A percentile compares a stretch with the other conserved stretches of the same genome.
phyloP scores from a whole-genome alignment of 306 rosid genomes.

The Prinsepia uniflora region DNA sequence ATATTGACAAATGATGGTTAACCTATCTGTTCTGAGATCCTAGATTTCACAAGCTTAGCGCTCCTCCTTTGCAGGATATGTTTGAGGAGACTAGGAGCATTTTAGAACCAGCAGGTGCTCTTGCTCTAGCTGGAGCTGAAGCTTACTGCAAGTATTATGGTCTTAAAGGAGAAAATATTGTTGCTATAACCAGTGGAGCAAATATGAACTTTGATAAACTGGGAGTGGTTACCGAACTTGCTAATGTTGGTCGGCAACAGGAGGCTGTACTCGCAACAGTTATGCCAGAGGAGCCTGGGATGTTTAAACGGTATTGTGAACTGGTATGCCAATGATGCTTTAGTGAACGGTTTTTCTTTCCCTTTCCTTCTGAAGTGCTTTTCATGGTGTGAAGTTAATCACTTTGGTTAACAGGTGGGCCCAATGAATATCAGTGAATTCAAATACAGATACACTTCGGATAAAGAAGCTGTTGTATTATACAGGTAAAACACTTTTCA shows the following conservation, averaged over 20 bases:
- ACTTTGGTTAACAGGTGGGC: slow-evolving; percentile 58
- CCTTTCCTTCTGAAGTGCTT: background rate
- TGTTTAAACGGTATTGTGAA: slow-evolving; percentile 74
- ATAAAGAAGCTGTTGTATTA: slow-evolving; percentile 63
- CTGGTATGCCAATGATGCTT: slow-evolving; percentile 49
- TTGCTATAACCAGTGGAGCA: slow-evolving; percentile 90
- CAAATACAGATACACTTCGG: slow-evolving; percentile 68
- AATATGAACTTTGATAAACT: slow-evolving; percentile 97
- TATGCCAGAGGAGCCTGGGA: slow-evolving; percentile 80
- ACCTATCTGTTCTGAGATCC: slow-evolving; percentile 4
- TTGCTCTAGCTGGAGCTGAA: slow-evolving; percentile 96
- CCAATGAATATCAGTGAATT: slow-evolving; percentile 81
- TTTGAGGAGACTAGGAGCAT: slow-evolving; percentile 95
- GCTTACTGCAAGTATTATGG: slow-evolving; percentile 97
- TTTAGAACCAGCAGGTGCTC: slow-evolving; percentile 98
- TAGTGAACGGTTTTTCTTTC: background rate
- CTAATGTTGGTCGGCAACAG: slow-evolving; percentile 90
- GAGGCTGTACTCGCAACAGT: slow-evolving; percentile 84
- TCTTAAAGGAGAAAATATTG: slow-evolving; percentile 70
- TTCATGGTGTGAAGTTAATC: slow-evolving; percentile 17
- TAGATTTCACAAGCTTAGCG: slow-evolving; percentile 14
- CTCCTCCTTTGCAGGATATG: slow-evolving; percentile 70
- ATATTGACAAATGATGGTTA: background rate
- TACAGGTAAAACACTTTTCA: slow-evolving; percentile 52
- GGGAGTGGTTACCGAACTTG: slow-evolving; percentile 83